Percentiles rank a stretch among this genome's conserved stretches.
phyloP scores from a whole-genome alignment of 2,329 filamentous ascomycete genomes.

The Clarireedia hainanense region DNA sequence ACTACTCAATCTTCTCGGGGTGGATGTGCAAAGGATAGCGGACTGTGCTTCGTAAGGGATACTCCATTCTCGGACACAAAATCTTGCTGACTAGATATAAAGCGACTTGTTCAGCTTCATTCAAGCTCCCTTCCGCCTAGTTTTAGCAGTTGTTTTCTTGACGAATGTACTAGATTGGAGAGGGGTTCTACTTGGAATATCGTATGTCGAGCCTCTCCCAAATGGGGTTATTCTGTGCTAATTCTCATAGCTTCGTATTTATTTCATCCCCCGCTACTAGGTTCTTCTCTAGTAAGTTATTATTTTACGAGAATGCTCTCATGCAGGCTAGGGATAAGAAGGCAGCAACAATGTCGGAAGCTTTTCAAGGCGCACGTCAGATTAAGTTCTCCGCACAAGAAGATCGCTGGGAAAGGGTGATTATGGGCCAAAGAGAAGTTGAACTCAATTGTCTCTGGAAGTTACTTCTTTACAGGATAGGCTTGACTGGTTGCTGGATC shows the following conservation, averaged over 20 bases:
- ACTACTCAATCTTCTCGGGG: conserved; percentile 66
- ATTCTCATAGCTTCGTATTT: conserved; percentile 39
- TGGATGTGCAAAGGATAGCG: conserved; percentile 60
- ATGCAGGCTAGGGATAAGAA: conserved; percentile 72
- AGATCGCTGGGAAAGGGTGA: conserved; percentile 64
- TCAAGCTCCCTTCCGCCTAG: conserved; percentile 6
- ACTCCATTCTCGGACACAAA: conserved; percentile 9
- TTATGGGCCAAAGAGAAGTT: conserved; percentile 52
- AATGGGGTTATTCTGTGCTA: neutral
- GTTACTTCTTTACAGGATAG: conserved; percentile 12
- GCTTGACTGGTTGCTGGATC: conserved; percentile 44
- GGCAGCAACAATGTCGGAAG: conserved; percentile 65
- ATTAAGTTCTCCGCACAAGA: conserved; percentile 77
- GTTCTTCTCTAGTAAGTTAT: conserved; percentile 35
- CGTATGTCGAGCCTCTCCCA: neutral
- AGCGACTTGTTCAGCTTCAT: conserved; percentile 50
- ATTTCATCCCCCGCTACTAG: conserved; percentile 58
- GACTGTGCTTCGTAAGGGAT: conserved; percentile 42
- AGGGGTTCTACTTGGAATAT: conserved; percentile 55
- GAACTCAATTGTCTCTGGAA: conserved; percentile 59
- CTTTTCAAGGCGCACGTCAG: conserved; percentile 68
- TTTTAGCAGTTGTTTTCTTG: conserved; percentile 59
- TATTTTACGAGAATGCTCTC: conserved; percentile 56
- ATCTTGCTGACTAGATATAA: conserved; percentile 55
- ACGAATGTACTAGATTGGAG: conserved; percentile 61